These are phyloP conservation scores for Mucuna pruriens DNA, from an alignment of 306 rosid genomes.

Conservation along the genomic window DNA sequence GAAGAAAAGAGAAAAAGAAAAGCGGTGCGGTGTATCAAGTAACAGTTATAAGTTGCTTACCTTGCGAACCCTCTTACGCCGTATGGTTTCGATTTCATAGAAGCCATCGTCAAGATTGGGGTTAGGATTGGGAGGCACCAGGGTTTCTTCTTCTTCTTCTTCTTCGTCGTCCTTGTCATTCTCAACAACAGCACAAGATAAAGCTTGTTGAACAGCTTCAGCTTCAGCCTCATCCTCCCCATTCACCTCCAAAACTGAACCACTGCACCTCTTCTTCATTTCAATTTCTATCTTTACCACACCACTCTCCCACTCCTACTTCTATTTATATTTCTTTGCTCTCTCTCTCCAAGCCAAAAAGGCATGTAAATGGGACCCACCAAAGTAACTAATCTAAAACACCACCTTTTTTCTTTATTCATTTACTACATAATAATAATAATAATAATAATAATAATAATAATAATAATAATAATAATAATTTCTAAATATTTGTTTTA, in stretches of 20 bases:
- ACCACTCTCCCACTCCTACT: neutral
- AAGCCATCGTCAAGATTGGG: conserved; percentile 76
- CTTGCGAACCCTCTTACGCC: conserved; percentile 85
- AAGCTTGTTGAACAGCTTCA: neutral
- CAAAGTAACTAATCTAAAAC: neutral
- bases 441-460: too few species aligned
- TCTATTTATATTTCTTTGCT: neutral
- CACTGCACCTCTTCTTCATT: neutral
- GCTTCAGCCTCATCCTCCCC: neutral
- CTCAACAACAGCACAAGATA: neutral
- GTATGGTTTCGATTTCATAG: conserved; percentile 84
- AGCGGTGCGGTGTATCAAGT: too few species aligned
- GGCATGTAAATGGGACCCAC: neutral
- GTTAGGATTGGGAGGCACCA: neutral
- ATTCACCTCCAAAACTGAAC: neutral
- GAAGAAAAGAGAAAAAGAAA: neutral
- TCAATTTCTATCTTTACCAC: neutral
- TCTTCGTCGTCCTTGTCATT: neutral
- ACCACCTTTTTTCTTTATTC: neutral
- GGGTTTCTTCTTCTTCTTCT: conserved; percentile 10
- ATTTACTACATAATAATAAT: too few species aligned
- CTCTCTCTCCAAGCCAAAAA: neutral
- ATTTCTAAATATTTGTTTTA: too few species aligned
- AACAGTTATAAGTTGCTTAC: conserved; percentile 24
- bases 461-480: too few species aligned